These are phyloP conservation scores for Withania somnifera DNA, from an alignment of 305 asterid genomes.

Conservation along the genomic window DNA sequence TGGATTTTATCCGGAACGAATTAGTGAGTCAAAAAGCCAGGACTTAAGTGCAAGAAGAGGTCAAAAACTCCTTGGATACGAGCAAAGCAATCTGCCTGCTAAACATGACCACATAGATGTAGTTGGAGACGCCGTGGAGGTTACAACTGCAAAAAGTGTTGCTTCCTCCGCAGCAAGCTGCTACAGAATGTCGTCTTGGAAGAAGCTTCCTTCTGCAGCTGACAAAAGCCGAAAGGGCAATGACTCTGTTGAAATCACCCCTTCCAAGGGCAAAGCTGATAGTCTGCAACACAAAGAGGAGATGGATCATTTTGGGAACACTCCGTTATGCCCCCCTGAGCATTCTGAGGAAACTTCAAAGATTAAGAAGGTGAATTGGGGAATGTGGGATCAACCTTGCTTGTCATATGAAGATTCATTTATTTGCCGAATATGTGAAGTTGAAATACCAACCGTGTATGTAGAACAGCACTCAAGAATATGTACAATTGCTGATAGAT, in stretches of 20 bases:
- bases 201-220: constrained; percentile 79
- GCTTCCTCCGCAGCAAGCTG: constrained; percentile 68
- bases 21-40: constrained; percentile 13
- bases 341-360: constrained; percentile 39
- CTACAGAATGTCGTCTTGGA: constrained; percentile 86
- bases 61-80: constrained; percentile 25
- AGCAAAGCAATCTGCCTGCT: constrained; percentile 21
- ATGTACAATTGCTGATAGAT: constrained; percentile 92
- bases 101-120: constrained; percentile 25
- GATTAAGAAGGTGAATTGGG: constrained; percentile 45
- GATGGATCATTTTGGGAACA: constrained; percentile 27
- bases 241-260: constrained; percentile 31
- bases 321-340: constrained; percentile 28
- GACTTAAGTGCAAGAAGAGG: constrained; percentile 14
- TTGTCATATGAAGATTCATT: constrained; percentile 73
- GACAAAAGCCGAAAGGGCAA: constrained; percentile 46
- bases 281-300: constrained; percentile 28
- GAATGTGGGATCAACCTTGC: constrained; percentile 73
- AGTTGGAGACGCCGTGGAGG: constrained; percentile 22
- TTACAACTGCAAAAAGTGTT: constrained; percentile 52
- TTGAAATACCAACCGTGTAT: constrained; percentile 87
- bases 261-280: constrained; percentile 35
- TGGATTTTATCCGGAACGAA: constrained; percentile 71
- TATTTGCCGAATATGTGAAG: constrained; percentile 97
- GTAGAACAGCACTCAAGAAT: constrained; percentile 95